These are phyloP conservation scores for Globisporangium ultimum DNA, from an alignment of 352 stramenopile genomes.

Conservation along the genomic window DNA sequence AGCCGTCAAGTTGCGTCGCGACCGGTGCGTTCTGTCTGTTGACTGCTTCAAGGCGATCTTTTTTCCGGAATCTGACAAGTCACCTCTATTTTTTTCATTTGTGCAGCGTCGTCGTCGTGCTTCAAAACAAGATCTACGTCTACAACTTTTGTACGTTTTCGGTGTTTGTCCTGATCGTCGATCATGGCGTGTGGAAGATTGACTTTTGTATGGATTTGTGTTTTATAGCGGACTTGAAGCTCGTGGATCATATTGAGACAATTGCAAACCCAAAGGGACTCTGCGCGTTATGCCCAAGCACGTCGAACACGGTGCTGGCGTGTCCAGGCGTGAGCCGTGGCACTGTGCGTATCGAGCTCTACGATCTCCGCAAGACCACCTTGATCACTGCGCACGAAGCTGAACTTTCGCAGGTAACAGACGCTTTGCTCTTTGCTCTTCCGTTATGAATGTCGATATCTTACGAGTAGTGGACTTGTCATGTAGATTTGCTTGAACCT, in stretches of 20 bases:
- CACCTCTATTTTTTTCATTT: background rate
- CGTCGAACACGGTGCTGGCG: conserved; percentile 93
- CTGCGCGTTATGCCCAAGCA: conserved; percentile 91
- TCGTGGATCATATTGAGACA: conserved; percentile 98
- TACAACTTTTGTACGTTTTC: conserved; percentile 93
- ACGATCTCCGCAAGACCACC: conserved; percentile 93
- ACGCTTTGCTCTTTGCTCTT: background rate
- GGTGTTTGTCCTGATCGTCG: background rate
- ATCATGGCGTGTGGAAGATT: background rate
- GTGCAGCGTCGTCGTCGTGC: conserved; percentile 93
- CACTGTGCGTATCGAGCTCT: conserved; percentile 96
- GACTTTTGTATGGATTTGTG: conserved; percentile 6
- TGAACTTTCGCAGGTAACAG: conserved; percentile 78
- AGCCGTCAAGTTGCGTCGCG: conserved; percentile 93
- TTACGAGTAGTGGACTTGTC: background rate
- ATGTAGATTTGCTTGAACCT: conserved; percentile 89
- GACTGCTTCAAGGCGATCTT: background rate
- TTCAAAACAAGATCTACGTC: conserved; percentile 97
- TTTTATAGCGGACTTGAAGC: conserved; percentile 89
- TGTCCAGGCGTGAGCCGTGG: conserved; percentile 91
- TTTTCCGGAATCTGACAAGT: no score
- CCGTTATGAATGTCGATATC: background rate
- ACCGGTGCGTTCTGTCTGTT: conserved; percentile 53
- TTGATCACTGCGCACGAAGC: conserved; percentile 96
- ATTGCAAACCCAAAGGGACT: conserved; percentile 96